Percentiles rank a stretch among this genome's conserved stretches.
phyloP scores from a whole-genome alignment of 2,329 filamentous ascomycete species.

The Colletotrichum eremochloae region DNA sequence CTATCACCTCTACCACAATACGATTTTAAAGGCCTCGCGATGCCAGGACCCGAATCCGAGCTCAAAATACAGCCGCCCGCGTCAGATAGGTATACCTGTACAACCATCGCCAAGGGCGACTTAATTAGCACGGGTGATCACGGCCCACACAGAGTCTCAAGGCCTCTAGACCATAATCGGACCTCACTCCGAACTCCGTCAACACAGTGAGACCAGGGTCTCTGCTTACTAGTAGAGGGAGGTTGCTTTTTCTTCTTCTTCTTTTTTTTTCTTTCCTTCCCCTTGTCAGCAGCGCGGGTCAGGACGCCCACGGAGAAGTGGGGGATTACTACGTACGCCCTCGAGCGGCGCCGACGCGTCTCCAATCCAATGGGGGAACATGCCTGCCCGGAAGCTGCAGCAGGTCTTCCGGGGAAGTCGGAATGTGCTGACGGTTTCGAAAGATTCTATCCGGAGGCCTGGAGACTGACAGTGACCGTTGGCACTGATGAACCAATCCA shows the following conservation, averaged over 20 bases:
- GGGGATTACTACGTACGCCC: slow-evolving; percentile 19
- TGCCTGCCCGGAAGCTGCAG: slow-evolving; percentile 19
- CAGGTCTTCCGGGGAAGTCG: slow-evolving; percentile 17
- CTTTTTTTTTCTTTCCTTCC: no score
- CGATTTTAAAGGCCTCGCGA: neutral
- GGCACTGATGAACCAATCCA: neutral
- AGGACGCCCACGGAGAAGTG: neutral
- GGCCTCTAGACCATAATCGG: slow-evolving; percentile 11
- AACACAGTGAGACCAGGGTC: neutral
- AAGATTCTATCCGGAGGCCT: slow-evolving; percentile 22
- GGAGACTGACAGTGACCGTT: slow-evolving; percentile 20
- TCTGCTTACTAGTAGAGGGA: neutral
- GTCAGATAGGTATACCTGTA: neutral
- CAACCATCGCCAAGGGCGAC: slow-evolving; percentile 24
- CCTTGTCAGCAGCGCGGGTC: neutral
- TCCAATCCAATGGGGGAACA: slow-evolving; percentile 6
- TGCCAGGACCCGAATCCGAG: neutral
- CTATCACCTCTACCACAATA: no score
- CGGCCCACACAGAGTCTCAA: slow-evolving; percentile 16
- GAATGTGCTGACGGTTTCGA: slow-evolving; percentile 20
- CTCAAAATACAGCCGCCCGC: neutral
- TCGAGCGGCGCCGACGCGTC: slow-evolving; percentile 20
- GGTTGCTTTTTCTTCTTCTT: neutral
- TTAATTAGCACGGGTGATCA: slow-evolving; percentile 22
- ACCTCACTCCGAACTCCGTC: slow-evolving; percentile 9